Conservation (phyloP, 129 eudicot genomes). For the Chrysanthemum seticuspe region DNA sequence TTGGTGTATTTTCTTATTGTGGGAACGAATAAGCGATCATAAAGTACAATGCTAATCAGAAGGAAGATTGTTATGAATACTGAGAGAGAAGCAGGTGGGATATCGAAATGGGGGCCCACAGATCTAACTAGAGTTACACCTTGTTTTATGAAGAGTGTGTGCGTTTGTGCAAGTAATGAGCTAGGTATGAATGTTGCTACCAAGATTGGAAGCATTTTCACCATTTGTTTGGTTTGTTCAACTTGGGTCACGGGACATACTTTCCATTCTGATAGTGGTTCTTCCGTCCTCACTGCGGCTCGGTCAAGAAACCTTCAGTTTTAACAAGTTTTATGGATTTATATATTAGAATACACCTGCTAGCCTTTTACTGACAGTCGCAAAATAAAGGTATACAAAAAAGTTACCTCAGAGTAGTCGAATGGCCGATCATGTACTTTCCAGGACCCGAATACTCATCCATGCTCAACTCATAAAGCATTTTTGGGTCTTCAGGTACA, state of each 20-base stretch:
- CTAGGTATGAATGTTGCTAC: constrained; percentile 70
- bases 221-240: constrained; percentile 78
- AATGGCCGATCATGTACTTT: constrained; percentile 51
- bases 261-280: constrained; percentile 48
- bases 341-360: no score
- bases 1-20: constrained; percentile 53
- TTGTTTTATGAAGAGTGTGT: constrained; percentile 84
- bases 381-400: neutral
- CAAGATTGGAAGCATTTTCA: constrained; percentile 70
- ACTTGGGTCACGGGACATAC: constrained; percentile 80
- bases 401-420: constrained; percentile 59
- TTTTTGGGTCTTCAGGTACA: constrained; percentile 58
- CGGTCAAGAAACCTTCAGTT: constrained; percentile 56
- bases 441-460: constrained; percentile 48
- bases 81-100: constrained; percentile 77
- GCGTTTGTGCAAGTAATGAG: constrained; percentile 62
- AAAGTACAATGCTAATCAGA: constrained; percentile 58
- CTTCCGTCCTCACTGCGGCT: constrained; percentile 61
- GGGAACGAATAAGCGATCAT: constrained; percentile 67
- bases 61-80: constrained; percentile 70
- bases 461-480: constrained; percentile 57
- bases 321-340: neutral
- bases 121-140: constrained; percentile 60
- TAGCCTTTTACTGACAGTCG: no score
- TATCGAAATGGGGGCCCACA: constrained; percentile 46